phyloP scores from a whole-genome alignment of 192 early-diverging fungal genomes.

The Lunasporangiospora selenospora region DNA sequence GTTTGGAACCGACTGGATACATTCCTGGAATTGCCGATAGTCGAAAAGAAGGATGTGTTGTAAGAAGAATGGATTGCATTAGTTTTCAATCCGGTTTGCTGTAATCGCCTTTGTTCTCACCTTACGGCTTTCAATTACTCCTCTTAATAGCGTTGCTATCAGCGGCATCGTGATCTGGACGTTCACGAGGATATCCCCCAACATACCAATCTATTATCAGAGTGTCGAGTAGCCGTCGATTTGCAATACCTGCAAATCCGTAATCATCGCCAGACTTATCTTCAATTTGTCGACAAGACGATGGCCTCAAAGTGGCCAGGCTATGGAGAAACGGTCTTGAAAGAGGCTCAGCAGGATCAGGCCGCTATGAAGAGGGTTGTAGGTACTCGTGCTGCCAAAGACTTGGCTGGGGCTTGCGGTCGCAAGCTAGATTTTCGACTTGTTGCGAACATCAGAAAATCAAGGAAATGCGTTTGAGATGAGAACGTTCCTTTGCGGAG shows the following conservation, averaged over 20 bases:
- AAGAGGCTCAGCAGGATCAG: too few relatives aligned
- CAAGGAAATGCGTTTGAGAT: too few relatives aligned
- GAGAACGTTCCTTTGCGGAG: too few relatives aligned
- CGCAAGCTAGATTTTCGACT: too few relatives aligned
- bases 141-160: slow-evolving; percentile 8
- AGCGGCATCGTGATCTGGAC: slow-evolving; percentile 19
- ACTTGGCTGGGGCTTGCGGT: too few relatives aligned
- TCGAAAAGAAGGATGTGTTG: slow-evolving; percentile 15
- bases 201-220: slow-evolving; percentile 5
- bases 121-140: slow-evolving; percentile 7
- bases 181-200: slow-evolving; percentile 13
- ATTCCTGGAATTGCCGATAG: slow-evolving; percentile 2
- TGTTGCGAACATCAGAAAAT: too few relatives aligned
- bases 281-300: slow-evolving; percentile 13
- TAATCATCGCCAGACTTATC: slow-evolving; percentile 6
- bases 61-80: slow-evolving; percentile 7
- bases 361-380: too few relatives aligned
- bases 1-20: slow-evolving; percentile 13
- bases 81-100: background rate
- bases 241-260: slow-evolving; percentile 11
- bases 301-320: slow-evolving; percentile 9
- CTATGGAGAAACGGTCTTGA: too few relatives aligned
- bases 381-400: too few relatives aligned
- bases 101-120: slow-evolving; percentile 4
- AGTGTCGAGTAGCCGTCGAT: slow-evolving; percentile 9